These are phyloP conservation scores for Aspergillus olivimuriae DNA, from an alignment of 495 filamentous ascomycete genomes.

Conservation along the genomic window DNA sequence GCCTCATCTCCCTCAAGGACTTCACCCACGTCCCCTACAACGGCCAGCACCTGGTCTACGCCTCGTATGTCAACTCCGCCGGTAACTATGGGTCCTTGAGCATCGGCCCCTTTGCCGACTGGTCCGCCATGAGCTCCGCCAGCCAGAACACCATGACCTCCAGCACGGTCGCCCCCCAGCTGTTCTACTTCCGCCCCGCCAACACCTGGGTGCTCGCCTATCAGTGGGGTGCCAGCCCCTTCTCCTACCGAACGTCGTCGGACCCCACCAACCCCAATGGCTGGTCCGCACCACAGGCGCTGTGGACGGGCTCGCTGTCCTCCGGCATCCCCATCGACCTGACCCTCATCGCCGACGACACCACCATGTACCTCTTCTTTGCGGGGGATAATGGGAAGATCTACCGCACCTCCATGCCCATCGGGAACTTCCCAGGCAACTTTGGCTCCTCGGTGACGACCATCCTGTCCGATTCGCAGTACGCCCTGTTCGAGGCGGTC, in stretches of 20 bases:
- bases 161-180: constrained; percentile 48
- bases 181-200: constrained; percentile 59
- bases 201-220: constrained; percentile 54
- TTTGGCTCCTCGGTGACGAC: constrained; percentile 46
- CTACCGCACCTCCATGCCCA: constrained; percentile 54
- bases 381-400: constrained; percentile 60
- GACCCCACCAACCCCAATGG: constrained; percentile 50
- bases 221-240: constrained; percentile 53
- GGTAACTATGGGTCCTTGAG: constrained; percentile 48
- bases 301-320: constrained; percentile 50
- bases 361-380: constrained; percentile 60
- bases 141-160: constrained; percentile 46
- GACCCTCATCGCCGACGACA: constrained; percentile 51
- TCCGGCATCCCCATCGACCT: constrained; percentile 50
- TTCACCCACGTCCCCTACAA: constrained; percentile 48
- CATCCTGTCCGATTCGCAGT: constrained; percentile 43
- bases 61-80: constrained; percentile 27
- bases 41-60: constrained; percentile 51
- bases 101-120: constrained; percentile 50
- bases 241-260: constrained; percentile 52
- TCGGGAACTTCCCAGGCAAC: constrained; percentile 50
- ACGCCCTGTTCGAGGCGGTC: constrained; percentile 58
- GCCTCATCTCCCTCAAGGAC: constrained; percentile 53
- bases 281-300: constrained; percentile 47
- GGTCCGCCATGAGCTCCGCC: constrained; percentile 46